Conservation (phyloP, 78 protist genomes). For the Creolimax fragrantissima region DNA sequence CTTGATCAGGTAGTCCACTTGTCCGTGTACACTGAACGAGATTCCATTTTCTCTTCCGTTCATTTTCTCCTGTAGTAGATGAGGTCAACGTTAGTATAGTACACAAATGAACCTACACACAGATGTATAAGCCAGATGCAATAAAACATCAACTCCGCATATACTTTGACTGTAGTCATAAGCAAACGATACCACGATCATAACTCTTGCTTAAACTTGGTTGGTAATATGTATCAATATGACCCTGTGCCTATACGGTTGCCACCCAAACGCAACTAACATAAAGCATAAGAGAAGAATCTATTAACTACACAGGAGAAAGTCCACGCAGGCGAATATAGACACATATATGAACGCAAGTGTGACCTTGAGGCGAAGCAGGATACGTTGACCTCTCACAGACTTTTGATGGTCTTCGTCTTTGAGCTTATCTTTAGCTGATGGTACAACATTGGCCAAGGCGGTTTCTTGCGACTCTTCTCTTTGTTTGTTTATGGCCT, state of each 20-base stretch:
- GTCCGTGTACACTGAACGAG: constrained; percentile 12
- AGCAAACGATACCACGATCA: neutral
- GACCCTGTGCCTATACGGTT: neutral
- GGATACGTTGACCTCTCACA: neutral
- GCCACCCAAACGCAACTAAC: neutral
- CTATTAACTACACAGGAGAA: neutral
- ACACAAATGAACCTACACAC: too few species aligned
- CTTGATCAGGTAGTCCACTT: constrained; percentile 31
- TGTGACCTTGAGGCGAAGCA: neutral
- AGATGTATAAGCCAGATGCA: neutral
- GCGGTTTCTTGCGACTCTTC: neutral
- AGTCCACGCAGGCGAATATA: neutral
- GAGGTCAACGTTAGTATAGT: neutral
- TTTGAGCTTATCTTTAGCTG: neutral
- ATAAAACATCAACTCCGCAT: neutral
- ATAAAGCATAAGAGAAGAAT: neutral
- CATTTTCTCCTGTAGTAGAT: constrained; percentile 7
- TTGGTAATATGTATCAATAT: neutral
- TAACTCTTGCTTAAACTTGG: too few species aligned
- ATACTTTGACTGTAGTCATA: neutral
- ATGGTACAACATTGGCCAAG: neutral
- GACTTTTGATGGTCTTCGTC: neutral
- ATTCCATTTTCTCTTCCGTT: constrained; percentile 20
- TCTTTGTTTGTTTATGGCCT: neutral
- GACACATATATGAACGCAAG: neutral